Evolutionary conservation across 176 grass and related monocot species (phyloP).

Genomic region (Ensete ventricosum): DNA sequence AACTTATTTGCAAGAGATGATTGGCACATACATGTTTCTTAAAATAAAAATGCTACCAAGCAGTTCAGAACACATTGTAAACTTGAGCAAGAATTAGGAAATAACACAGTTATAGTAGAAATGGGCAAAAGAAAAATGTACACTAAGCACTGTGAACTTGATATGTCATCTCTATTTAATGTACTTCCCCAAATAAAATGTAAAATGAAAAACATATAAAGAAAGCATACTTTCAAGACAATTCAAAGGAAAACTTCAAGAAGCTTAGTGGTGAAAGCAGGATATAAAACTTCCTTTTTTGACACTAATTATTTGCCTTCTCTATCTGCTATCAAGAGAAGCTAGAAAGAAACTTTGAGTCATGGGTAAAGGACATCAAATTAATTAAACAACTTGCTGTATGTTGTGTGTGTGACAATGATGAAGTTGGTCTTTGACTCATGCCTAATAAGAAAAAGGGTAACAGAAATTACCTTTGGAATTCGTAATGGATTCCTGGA

Average conservation of each 20-base stretch:
- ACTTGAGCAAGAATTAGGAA: not conserved
- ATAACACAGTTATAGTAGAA: not conserved
- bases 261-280: not conserved
- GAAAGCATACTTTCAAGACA: not conserved
- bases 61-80: not conserved
- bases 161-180: not conserved
- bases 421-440: not conserved
- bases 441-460: not conserved
- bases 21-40: not conserved
- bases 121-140: not conserved
- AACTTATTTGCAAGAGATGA: not conserved
- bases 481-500: constrained; percentile 82
- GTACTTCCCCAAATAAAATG: not conserved
- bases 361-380: not conserved
- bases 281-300: not conserved
- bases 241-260: not conserved
- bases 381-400: not conserved
- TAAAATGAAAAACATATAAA: not conserved
- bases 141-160: not conserved
- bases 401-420: not conserved
- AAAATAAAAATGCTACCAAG: not conserved
- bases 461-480: constrained; percentile 56
- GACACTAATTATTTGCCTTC: not conserved
- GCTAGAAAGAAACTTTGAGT: not conserved
- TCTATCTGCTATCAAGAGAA: not conserved